Conservation (phyloP, 1,284 basidiomycete species). For the Cerrena zonata region DNA sequence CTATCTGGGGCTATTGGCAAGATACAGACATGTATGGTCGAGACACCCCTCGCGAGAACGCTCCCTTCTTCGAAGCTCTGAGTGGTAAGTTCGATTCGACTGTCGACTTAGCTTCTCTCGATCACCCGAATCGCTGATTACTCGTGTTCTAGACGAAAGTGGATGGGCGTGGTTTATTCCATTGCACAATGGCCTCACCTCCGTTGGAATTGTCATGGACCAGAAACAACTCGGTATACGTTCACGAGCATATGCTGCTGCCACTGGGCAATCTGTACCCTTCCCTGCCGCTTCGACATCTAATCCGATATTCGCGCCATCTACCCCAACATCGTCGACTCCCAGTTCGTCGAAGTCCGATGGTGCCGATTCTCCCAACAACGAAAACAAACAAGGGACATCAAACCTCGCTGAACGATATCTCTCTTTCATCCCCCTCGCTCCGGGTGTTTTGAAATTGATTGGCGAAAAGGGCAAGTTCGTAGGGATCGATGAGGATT, state of each 20-base stretch:
- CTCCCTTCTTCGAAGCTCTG: constrained; percentile 60
- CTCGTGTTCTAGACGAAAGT: constrained; percentile 51
- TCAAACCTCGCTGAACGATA: constrained; percentile 36
- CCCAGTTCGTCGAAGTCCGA: not conserved
- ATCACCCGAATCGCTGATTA: not conserved
- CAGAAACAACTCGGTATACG: constrained; percentile 38
- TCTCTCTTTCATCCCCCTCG: constrained; percentile 34
- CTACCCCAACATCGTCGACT: not conserved
- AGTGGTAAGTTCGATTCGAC: constrained; percentile 50
- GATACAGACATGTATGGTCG: constrained; percentile 48
- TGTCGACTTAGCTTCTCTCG: not conserved
- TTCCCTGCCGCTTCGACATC: too few relatives aligned
- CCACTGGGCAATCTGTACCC: constrained; percentile 3
- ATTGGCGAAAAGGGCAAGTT: constrained; percentile 40
- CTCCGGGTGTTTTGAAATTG: constrained; percentile 48
- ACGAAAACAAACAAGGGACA: constrained; percentile 14
- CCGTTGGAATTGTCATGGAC: constrained; percentile 68
- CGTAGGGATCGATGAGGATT: constrained; percentile 24
- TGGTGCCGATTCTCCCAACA: too few relatives aligned
- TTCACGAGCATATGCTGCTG: constrained; percentile 25
- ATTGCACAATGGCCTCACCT: constrained; percentile 60
- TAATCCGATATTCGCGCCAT: not conserved
- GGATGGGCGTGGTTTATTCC: constrained; percentile 80
- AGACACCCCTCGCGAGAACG: constrained; percentile 51
- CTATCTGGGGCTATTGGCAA: constrained; percentile 73